Base-by-base conservation (phyloP, 176 grass and related monocot species). In the Rhynchospora pubera region DNA sequence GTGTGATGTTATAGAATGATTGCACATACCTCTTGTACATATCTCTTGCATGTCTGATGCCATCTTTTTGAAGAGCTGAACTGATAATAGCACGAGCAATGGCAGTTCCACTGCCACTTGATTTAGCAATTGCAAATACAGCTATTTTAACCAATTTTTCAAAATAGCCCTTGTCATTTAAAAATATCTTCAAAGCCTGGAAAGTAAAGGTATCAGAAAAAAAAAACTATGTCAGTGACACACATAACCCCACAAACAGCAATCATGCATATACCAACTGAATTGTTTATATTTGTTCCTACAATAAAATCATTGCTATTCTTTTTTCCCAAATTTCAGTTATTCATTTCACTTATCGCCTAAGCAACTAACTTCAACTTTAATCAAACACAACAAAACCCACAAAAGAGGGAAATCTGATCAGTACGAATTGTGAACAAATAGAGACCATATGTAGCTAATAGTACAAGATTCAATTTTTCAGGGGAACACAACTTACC, bases 121-220 rank as follows among this genome's bases (percentile, higher is more conserved):
- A 85, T 80, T 39, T 74, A 28, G 70, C 70, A 74, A 74, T 28
- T 26, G 70, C 46, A 74, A 74, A 52, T 51, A 74, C 2, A 26
- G 90, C 87, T 78, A 66, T 39, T 34, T 85, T 91, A 63, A 95
- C 85, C 79, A 95, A 47, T 57, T 90, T 93, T 78, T 90, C 62
- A 50, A 98, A 91, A 87, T 57, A 85, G 7, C 28, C 83, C 70
- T 91, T 91, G 39, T 93, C 82, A 76, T 91, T 85, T 69, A 44
- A 91, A 85, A 91, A 94, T 50, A 98, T 79, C 84, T 93, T 94
- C 52, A 94, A 85, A 16, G 85, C 96, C 96, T 98, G 82, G 50
- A 84, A 91, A 39, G 70, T 3, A 26, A 28, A 74, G 19, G 30
- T 23, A 84, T 84, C 22, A 63, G 46, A 26, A 24, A 52, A 74